Conservation (phyloP, 1,284 basidiomycete genomes). For the Apiotrichum mycotoxinovorans region DNA sequence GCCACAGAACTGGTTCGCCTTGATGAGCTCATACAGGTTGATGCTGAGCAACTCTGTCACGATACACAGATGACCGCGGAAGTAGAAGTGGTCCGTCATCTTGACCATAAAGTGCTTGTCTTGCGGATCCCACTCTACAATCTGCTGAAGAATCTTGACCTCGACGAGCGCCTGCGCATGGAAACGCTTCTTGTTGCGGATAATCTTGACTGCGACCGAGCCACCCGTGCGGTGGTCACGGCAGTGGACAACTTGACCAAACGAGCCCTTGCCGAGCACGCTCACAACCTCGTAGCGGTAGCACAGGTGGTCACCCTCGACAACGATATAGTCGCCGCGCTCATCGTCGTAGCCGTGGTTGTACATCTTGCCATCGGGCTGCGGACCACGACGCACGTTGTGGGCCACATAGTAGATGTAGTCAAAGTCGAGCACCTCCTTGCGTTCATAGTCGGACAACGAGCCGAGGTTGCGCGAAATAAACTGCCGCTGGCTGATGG, state of each 20-base stretch:
- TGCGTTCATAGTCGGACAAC: constrained; percentile 79
- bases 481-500: constrained; percentile 61
- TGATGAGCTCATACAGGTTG: constrained; percentile 98
- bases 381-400: constrained; percentile 28
- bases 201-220: constrained; percentile 97
- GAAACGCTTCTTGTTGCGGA: constrained; percentile 98
- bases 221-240: constrained; percentile 95
- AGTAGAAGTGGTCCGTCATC: constrained; percentile 99
- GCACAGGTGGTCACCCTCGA: constrained; percentile 86
- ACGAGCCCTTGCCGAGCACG: constrained; percentile 94
- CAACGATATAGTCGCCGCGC: constrained; percentile 90
- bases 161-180: constrained; percentile 98
- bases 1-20: constrained; percentile 95
- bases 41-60: constrained; percentile 97
- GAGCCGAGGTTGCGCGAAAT: constrained; percentile 53
- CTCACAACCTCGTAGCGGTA: constrained; percentile 94
- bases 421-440: constrained; percentile 86
- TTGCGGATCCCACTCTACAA: constrained; percentile 96
- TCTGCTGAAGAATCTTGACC: constrained; percentile 95
- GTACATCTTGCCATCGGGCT: constrained; percentile 68
- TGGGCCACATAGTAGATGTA: constrained; percentile 65
- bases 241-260: constrained; percentile 95
- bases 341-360: constrained; percentile 99
- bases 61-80: constrained; percentile 96
- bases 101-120: constrained; percentile 96